Conservation (phyloP, 805 yeast genomes). For the Kodamaea hsintzibuensis region DNA sequence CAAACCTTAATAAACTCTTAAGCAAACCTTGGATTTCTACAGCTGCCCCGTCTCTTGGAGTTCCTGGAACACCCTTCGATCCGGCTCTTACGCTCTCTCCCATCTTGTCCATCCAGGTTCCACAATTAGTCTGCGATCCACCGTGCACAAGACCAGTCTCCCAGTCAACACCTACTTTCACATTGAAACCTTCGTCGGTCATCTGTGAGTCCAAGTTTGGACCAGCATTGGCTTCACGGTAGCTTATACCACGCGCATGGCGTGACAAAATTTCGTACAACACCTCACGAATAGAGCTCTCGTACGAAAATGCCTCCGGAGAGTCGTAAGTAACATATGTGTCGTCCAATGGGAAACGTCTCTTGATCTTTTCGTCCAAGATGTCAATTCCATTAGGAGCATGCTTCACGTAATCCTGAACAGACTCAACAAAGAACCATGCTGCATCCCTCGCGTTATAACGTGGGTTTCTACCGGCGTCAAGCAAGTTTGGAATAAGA, state of each 20-base stretch:
- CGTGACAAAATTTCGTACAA: slow-evolving; percentile 81
- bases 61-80: slow-evolving; percentile 91
- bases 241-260: slow-evolving; percentile 85
- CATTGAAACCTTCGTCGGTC: slow-evolving; percentile 90
- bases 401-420: slow-evolving; percentile 73
- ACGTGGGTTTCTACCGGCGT: slow-evolving; percentile 91
- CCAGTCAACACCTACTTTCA: slow-evolving; percentile 83
- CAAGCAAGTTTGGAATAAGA: slow-evolving; percentile 86
- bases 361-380: slow-evolving; percentile 66
- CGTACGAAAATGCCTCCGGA: slow-evolving; percentile 72
- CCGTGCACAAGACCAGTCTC: slow-evolving; percentile 83
- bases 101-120: slow-evolving; percentile 99
- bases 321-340: slow-evolving; percentile 68
- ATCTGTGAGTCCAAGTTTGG: slow-evolving; percentile 84
- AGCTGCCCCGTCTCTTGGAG: slow-evolving; percentile 97
- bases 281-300: slow-evolving; percentile 70
- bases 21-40: slow-evolving; percentile 87
- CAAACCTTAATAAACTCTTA: slow-evolving; percentile 83
- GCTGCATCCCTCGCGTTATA: slow-evolving; percentile 96
- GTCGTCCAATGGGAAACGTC: slow-evolving; percentile 91
- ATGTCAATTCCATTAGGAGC: slow-evolving; percentile 72
- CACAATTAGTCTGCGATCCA: slow-evolving; percentile 91
- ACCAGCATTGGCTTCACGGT: slow-evolving; percentile 96
- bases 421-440: slow-evolving; percentile 89
- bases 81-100: slow-evolving; percentile 88